phyloP scores from a whole-genome alignment of 257 asterid species.

The Lantana camara region DNA sequence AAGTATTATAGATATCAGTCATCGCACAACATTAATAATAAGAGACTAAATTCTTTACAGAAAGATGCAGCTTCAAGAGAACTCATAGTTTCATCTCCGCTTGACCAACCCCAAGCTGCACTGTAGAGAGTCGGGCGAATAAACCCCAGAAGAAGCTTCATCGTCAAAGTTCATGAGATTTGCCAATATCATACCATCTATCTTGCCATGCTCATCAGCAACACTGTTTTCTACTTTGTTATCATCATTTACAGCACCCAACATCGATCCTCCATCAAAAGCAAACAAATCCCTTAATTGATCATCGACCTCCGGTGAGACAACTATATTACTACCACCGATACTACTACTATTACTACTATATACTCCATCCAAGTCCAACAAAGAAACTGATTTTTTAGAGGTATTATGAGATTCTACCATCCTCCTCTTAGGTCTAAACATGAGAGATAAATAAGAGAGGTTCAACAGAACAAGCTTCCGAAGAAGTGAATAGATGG shows the following conservation, averaged over 20 bases:
- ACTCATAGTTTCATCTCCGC: conserved; percentile 51
- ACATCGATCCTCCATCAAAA: conserved; percentile 44
- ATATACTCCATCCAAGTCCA: conserved; percentile 44
- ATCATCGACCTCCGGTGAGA: conserved; percentile 27
- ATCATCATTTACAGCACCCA: conserved; percentile 28
- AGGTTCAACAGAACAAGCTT: conserved; percentile 40
- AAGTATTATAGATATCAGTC: too few species aligned
- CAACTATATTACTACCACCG: conserved; percentile 16
- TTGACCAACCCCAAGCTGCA: conserved; percentile 44
- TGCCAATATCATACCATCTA: conserved; percentile 60
- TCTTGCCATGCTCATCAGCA: conserved; percentile 22
- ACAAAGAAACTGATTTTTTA: conserved; percentile 42
- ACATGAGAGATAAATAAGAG: conserved; percentile 59
- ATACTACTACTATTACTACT: conserved; percentile 14
- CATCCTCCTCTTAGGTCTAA: conserved; percentile 36
- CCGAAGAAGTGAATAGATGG: conserved; percentile 28
- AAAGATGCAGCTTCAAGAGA: too few species aligned
- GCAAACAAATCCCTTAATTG: conserved; percentile 58
- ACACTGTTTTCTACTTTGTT: conserved; percentile 21
- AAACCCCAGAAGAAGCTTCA: conserved; percentile 30
- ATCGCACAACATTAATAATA: too few species aligned
- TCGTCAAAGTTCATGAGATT: conserved; percentile 48
- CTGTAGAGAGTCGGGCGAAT: conserved; percentile 19
- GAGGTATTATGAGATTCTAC: conserved; percentile 33
- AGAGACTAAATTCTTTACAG: conserved; percentile 12